These are phyloP conservation scores for Tolypocladium paradoxum DNA, from an alignment of 2,329 filamentous ascomycete genomes.

Conservation along the genomic window DNA sequence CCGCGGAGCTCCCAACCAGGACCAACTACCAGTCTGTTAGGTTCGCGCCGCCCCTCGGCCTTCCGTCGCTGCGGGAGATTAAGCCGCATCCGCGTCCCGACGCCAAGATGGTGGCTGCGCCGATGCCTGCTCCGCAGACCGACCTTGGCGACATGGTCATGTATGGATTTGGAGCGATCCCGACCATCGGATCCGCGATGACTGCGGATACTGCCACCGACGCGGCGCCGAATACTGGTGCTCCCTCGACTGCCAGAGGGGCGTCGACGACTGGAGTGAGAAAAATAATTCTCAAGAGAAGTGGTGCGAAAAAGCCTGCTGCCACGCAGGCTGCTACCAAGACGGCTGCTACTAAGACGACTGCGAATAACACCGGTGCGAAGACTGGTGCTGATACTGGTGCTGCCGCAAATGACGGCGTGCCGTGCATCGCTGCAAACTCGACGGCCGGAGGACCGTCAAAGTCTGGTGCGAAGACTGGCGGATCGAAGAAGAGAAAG, in stretches of 20 bases:
- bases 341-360: not conserved
- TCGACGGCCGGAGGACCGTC: not conserved
- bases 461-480: not conserved
- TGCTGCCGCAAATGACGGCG: not conserved
- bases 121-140: conserved; percentile 1
- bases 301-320: not conserved
- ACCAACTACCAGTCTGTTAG: not conserved
- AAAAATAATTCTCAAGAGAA: not conserved
- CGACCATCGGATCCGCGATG: conserved; percentile 5
- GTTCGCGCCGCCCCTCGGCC: not conserved
- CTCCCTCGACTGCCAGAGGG: not conserved
- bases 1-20: conserved; percentile 6
- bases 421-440: not conserved
- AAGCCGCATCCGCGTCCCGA: conserved; percentile 1
- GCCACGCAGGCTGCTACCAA: no score
- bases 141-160: conserved; percentile 3
- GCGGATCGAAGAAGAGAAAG: not conserved
- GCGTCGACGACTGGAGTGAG: not conserved
- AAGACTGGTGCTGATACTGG: not conserved
- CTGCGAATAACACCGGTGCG: no score
- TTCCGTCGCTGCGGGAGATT: conserved; percentile 3
- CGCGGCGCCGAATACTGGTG: not conserved
- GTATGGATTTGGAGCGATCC: conserved; percentile 10
- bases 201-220: conserved; percentile 2
- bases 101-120: conserved; percentile 7